Evolutionary conservation across 106 monocot genomes (phyloP), one percentile per base, ranked within the genome.

Genomic region (Xerophyta viscosa): DNA sequence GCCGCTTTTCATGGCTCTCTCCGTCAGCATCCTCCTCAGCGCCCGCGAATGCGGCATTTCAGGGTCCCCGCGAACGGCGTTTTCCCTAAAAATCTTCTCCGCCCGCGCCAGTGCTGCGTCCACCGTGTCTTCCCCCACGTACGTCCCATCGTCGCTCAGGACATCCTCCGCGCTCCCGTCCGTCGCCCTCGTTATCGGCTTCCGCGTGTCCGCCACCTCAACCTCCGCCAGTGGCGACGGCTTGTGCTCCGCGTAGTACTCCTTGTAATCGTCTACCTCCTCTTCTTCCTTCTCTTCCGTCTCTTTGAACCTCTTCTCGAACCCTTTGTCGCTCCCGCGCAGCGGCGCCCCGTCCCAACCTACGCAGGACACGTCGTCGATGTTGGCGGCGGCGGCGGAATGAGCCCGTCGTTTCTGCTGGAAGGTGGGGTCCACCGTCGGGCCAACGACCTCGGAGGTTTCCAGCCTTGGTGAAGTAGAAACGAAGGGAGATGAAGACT

Each of bases 181-280:
- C 8, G 41, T 66, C 14, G 68, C 72, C 21, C 41, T 41, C 30
- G 29, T 50, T 12, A 77, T 42, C 30, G 86, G 86, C 45, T 57
- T 62, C 69, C 86, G 65, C 56, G 76, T 80, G 72, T 80, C 80
- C 15, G 30, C 66, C 17, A 80, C 50, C 69, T 77, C 69, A 8
- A 86, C 12, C 49, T 77, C 59, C 37, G 76, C 60, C 30, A 80
- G 51, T 29, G 73, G 62, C n/a, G 80, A 77, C 55, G 86, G 69
- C 73, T 77, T 86, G 63, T 67, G 80, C 18, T 58, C 27, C 46
- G 50, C 21, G 62, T 70, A 77, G 54, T 86, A 86, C 30, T 69
- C 68, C 52, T 31, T 62, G 57, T 62, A 42, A 5, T 74, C 77
- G 0, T 66, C 69, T 22, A 2, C 22, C 55, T 18, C 6, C 17